phyloP scores from a whole-genome alignment of 2,329 filamentous ascomycete species.

The Cladosporium sp. region DNA sequence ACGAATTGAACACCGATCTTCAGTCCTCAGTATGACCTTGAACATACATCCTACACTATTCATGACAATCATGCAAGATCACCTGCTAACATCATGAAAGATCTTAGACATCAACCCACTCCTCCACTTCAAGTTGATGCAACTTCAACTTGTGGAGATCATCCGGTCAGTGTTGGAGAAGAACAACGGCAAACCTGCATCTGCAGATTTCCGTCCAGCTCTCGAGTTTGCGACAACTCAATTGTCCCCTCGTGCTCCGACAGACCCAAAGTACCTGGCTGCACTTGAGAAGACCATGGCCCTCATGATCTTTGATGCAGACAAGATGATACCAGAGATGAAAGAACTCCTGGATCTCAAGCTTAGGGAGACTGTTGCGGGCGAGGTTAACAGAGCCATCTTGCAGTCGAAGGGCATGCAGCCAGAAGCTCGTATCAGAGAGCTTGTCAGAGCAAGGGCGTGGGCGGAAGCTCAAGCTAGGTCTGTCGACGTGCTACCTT shows the following conservation, averaged over 20 bases:
- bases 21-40: constrained; percentile 79
- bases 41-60: constrained; percentile 21
- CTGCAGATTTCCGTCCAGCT: constrained; percentile 76
- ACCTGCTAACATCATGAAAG: constrained; percentile 45
- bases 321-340: constrained; percentile 71
- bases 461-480: constrained; percentile 72
- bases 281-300: constrained; percentile 92
- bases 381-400: constrained; percentile 84
- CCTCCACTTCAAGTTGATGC: constrained; percentile 83
- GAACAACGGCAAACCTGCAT: constrained; percentile 51
- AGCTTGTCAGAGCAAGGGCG: constrained; percentile 73
- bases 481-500: constrained; percentile 39
- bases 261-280: constrained; percentile 73
- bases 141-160: constrained; percentile 88
- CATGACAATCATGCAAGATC: background rate
- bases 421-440: constrained; percentile 75
- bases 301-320: constrained; percentile 80
- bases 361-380: constrained; percentile 78
- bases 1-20: constrained; percentile 81
- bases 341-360: constrained; percentile 73
- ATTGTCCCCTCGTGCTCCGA: constrained; percentile 80
- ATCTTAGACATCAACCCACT: constrained; percentile 79
- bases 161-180: constrained; percentile 63
- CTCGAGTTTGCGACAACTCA: constrained; percentile 84
- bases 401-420: constrained; percentile 67